Percentiles rank a stretch among this genome's conserved stretches.
Conservation (phyloP, 495 filamentous ascomycete species). For the Lentithecium fluviatile region DNA sequence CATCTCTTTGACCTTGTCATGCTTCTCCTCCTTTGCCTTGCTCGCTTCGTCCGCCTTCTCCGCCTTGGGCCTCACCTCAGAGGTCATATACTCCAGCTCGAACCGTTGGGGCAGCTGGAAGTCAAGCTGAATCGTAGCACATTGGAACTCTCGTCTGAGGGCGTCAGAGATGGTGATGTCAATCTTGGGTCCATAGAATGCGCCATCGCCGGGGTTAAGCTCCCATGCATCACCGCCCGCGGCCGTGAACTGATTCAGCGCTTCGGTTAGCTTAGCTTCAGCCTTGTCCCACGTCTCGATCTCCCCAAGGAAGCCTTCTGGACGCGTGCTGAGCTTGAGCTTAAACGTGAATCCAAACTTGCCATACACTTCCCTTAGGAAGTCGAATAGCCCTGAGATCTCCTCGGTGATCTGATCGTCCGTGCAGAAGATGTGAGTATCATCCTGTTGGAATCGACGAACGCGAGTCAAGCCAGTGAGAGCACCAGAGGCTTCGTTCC, state of each 20-base stretch:
- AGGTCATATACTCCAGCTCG: slow-evolving; percentile 77
- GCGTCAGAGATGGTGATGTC: slow-evolving; percentile 87
- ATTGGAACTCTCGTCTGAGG: slow-evolving; percentile 69
- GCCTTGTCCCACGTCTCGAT: slow-evolving; percentile 86
- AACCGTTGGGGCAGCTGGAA: slow-evolving; percentile 89
- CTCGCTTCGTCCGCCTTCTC: slow-evolving; percentile 41
- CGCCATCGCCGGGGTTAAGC: slow-evolving; percentile 89
- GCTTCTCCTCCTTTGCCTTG: slow-evolving; percentile 36
- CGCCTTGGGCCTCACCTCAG: slow-evolving; percentile 47
- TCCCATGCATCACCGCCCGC: slow-evolving; percentile 72
- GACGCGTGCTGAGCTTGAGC: slow-evolving; percentile 89
- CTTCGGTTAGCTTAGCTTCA: slow-evolving; percentile 71
- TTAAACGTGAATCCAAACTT: slow-evolving; percentile 94
- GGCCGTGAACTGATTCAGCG: slow-evolving; percentile 72
- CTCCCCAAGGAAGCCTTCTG: slow-evolving; percentile 86
- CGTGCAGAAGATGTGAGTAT: slow-evolving; percentile 89
- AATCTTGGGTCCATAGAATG: slow-evolving; percentile 96
- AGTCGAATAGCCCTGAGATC: slow-evolving; percentile 84
- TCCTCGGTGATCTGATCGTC: slow-evolving; percentile 77
- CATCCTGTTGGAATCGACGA: slow-evolving; percentile 90
- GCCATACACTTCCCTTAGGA: slow-evolving; percentile 79
- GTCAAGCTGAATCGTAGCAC: slow-evolving; percentile 96
- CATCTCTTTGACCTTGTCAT: slow-evolving; percentile 24
- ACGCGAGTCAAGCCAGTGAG: slow-evolving; percentile 88
- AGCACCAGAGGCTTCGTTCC: slow-evolving; percentile 92